Conservation (phyloP, 2,329 filamentous ascomycete species). For the Stemphylium lycopersici region DNA sequence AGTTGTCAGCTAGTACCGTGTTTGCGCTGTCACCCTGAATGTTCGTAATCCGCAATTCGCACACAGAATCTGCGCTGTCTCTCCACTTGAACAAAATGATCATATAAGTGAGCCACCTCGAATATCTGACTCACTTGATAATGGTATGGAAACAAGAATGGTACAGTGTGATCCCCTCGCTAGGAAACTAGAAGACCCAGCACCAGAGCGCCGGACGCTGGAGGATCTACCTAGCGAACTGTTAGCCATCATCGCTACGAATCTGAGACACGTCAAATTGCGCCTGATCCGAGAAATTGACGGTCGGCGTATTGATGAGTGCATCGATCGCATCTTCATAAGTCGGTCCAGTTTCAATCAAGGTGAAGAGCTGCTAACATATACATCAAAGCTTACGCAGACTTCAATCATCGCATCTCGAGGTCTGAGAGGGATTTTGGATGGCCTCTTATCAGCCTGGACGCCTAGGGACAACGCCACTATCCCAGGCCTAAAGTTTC, state of each 20-base stretch:
- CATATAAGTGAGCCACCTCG: background rate
- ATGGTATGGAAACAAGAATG: background rate
- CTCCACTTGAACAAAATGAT: background rate
- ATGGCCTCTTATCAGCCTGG: background rate
- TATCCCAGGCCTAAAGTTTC: background rate
- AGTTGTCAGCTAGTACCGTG: constrained; percentile 10
- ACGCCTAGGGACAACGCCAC: background rate
- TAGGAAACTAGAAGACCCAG: background rate
- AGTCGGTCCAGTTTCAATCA: background rate
- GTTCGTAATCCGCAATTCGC: background rate
- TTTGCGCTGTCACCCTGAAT: background rate
- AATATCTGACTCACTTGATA: background rate
- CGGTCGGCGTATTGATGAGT: constrained; percentile 1
- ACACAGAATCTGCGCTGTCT: background rate
- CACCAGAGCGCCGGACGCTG: background rate
- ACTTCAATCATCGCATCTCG: background rate
- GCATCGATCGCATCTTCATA: constrained; percentile 9
- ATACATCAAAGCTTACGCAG: background rate
- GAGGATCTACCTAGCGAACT: constrained; percentile 7
- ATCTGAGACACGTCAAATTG: background rate
- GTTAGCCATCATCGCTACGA: constrained; percentile 1
- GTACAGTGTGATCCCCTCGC: background rate
- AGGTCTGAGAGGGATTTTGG: background rate
- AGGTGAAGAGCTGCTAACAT: background rate
- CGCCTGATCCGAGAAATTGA: background rate